Base-by-base conservation (phyloP, 2,329 filamentous ascomycete species). In the Claviceps sorghi region DNA sequence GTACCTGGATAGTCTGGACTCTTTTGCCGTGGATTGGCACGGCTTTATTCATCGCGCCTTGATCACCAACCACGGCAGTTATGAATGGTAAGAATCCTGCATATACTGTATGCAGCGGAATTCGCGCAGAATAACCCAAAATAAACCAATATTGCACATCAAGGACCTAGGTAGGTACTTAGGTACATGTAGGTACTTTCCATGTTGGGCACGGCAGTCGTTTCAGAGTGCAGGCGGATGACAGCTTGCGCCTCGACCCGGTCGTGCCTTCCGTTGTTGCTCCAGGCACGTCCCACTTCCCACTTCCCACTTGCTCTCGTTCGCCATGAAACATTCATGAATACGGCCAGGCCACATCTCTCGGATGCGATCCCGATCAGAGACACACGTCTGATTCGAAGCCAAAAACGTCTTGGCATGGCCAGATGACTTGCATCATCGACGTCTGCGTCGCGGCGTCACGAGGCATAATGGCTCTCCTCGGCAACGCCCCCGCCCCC, bases 351-450 rank as follows among this genome's bases (percentile, higher is more conserved):
- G n/a, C n/a, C 17, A 41, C 26, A 26, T 5, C 26, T 26, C 3
- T 3, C 26, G 5, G 5, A 3, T 26, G 26, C 26, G 3, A 26
- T 26, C 26, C 26, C 26, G 3, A 26, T 26, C 38, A 41, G 17
- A 41, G 17, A n/a, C 38, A n/a, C 1, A 19, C 17, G 21, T 22
- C 40, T 42, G 40, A 42, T 42, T 42, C 17, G 38, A 26, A 26
- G 5, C 38, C 38, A 41, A 41, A 7, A 41, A 42, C n/a, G 41
- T 42, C 41, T 26, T 44, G 42, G 42, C 42, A 40, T 40, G 22
- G 15, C 42, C 22, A 49, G 38, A 47, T 50, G 26, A 36, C 46
- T 47, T 54, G 43, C 54, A 52, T 52, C 49, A 50, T 48, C 46
- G 49, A 50, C 51, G 48, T 50, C 34, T 11, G 29, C 4, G 30